Base-by-base conservation (phyloP, 2,329 filamentous ascomycete genomes). In the Colletotrichum sp. region DNA sequence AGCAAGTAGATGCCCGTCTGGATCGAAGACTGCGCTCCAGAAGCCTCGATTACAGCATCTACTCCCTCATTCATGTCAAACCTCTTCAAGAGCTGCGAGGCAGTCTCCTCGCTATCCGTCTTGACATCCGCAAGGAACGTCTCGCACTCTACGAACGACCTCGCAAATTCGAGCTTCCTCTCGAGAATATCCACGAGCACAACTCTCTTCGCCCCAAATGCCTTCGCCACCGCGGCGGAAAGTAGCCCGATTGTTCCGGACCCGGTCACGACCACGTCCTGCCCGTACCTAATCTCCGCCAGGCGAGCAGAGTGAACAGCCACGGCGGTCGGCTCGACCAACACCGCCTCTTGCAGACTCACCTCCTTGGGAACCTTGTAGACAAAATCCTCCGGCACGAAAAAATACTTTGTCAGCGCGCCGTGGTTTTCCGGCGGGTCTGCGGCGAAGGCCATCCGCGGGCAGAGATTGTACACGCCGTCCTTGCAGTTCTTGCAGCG, bases 381-480 rank as follows among this genome's bases (percentile, higher is more conserved):
- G 88, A 94, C 96, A 84, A 96, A 96, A 82, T 97, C 95, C 77
- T 93, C 91, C 2, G 95, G 94, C 16, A 95, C 87, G 12, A 87
- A 81, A 86, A 95, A 97, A 87, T 94, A 96, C 75, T 93, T 92
- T 3, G 94, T 92, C 34, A 97, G 87, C 0, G 95, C 96, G 28
- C 95, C 95, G 83, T 97, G 63, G 10, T 58, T 93, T 81, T 92
- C 91, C 2, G 95, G 95, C n/a, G 95, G 95, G 7, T 94, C 97
- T 1, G 95, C 95, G 6, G 95, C 95, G 82, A 98, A 98, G 7
- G 84, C 86, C 94, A 97, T 97, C 69, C 93, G 88, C 5, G 90
- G 88, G 82, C 95, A 98, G 9, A 97, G 89, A 82, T 97, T 96
- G 87, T 97, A 97, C 79, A 91, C 89, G 63, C 95, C 95, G 67